These are phyloP conservation scores for Pyricularia grisea DNA, from an alignment of 2,329 filamentous ascomycete species.

Conservation along the genomic window DNA sequence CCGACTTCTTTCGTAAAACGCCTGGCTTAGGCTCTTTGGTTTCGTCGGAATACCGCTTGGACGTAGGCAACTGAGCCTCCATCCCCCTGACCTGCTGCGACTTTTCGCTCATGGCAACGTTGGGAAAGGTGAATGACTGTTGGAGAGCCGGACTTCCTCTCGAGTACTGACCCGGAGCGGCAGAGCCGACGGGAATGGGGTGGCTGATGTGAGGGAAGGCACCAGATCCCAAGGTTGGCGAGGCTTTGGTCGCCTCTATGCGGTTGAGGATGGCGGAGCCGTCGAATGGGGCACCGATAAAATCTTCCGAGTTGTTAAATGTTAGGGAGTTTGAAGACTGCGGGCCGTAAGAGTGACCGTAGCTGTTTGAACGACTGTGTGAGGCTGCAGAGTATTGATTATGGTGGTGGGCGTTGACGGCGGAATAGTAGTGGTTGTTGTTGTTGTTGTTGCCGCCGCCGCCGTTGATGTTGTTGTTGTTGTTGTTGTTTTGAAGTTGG, in stretches of 20 bases:
- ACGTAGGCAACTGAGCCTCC: conserved; percentile 39
- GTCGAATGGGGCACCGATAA: conserved; percentile 59
- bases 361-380: conserved; percentile 16
- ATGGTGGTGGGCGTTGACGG: conserved; percentile 12
- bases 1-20: conserved; percentile 72
- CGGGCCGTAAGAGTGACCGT: conserved; percentile 12
- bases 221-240: conserved; percentile 13
- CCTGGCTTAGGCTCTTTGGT: conserved; percentile 46
- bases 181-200: conserved; percentile 17
- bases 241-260: conserved; percentile 41
- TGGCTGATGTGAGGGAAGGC: conserved; percentile 11
- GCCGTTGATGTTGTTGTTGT: neutral
- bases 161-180: conserved; percentile 34
- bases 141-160: conserved; percentile 44
- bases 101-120: conserved; percentile 40
- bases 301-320: conserved; percentile 43
- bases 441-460: conserved; percentile 8
- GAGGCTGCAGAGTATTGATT: conserved; percentile 8
- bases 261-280: conserved; percentile 51
- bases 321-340: conserved; percentile 26
- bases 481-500: neutral
- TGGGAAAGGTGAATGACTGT: conserved; percentile 57
- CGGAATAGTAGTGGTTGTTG: conserved; percentile 14
- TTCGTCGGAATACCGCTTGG: conserved; percentile 77
- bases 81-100: conserved; percentile 25